These are phyloP conservation scores for Tilletiopsis washingtonensis DNA, from an alignment of 1,284 basidiomycete species.

Conservation along the genomic window DNA sequence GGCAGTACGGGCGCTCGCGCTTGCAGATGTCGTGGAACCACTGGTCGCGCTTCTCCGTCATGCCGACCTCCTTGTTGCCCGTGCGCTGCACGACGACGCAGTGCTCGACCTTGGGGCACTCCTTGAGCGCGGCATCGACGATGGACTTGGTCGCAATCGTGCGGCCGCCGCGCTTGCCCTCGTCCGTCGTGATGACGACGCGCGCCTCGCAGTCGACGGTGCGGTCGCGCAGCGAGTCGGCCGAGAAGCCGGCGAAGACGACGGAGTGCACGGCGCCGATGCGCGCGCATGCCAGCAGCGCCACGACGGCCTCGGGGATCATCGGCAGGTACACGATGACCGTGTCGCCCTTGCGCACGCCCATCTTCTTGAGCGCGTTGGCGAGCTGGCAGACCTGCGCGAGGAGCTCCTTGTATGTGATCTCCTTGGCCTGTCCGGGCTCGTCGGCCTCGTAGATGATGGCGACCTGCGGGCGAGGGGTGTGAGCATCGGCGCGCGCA, in stretches of 20 bases:
- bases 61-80: constrained; percentile 66
- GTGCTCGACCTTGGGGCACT: constrained; percentile 77
- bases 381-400: constrained; percentile 72
- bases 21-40: constrained; percentile 93
- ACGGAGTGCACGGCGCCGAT: constrained; percentile 98
- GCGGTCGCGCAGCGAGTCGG: constrained; percentile 91
- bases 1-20: constrained; percentile 80
- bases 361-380: constrained; percentile 81
- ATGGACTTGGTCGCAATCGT: constrained; percentile 87
- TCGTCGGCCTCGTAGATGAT: constrained; percentile 99
- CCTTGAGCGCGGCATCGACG: constrained; percentile 82
- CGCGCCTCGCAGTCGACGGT: constrained; percentile 80
- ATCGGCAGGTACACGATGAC: constrained; percentile 57
- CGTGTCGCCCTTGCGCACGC: constrained; percentile 89
- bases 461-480: constrained; percentile 56
- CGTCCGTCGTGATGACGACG: constrained; percentile 91
- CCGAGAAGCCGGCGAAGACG: constrained; percentile 93
- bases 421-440: constrained; percentile 67
- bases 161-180: constrained; percentile 90
- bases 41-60: constrained; percentile 75
- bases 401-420: constrained; percentile 75
- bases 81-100: constrained; percentile 85
- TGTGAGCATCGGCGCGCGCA: not conserved
- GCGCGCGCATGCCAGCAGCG: constrained; percentile 93
- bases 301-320: constrained; percentile 67